These are phyloP conservation scores for Blastomyces emzantsi DNA, from an alignment of 2,329 filamentous ascomycete genomes.

Conservation along the genomic window DNA sequence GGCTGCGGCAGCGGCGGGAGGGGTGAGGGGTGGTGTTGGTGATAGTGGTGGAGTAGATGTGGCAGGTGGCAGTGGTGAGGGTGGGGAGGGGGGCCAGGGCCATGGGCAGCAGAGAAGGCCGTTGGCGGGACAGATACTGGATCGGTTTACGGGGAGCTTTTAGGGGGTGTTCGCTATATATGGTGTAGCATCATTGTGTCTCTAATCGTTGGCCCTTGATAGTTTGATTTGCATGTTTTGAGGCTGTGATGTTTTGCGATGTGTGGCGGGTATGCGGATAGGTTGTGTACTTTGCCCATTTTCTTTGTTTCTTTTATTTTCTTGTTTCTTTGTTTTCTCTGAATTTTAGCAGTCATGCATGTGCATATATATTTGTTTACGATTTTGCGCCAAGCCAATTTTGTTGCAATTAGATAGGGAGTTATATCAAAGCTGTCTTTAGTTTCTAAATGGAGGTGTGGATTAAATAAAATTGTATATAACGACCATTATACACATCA, in stretches of 20 bases:
- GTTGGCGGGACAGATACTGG: constrained; percentile 22
- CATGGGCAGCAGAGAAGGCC: constrained; percentile 21
- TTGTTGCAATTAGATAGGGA: background rate
- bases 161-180: constrained; percentile 10
- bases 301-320: background rate
- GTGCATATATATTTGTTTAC: background rate
- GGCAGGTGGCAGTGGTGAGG: constrained; percentile 12
- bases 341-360: background rate
- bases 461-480: background rate
- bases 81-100: constrained; percentile 5
- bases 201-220: background rate
- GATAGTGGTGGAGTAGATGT: constrained; percentile 9
- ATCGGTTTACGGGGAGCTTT: constrained; percentile 25
- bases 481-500: background rate
- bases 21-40: constrained; percentile 10
- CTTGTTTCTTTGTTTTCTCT: background rate
- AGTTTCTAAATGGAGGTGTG: background rate
- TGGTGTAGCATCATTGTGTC: background rate
- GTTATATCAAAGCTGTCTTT: background rate
- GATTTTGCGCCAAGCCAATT: background rate
- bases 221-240: background rate
- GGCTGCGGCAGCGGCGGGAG: constrained; percentile 23
- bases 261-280: background rate
- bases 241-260: background rate
- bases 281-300: background rate